Conservation (phyloP, 2,329 filamentous ascomycete genomes). For the Monosporascus sp. region DNA sequence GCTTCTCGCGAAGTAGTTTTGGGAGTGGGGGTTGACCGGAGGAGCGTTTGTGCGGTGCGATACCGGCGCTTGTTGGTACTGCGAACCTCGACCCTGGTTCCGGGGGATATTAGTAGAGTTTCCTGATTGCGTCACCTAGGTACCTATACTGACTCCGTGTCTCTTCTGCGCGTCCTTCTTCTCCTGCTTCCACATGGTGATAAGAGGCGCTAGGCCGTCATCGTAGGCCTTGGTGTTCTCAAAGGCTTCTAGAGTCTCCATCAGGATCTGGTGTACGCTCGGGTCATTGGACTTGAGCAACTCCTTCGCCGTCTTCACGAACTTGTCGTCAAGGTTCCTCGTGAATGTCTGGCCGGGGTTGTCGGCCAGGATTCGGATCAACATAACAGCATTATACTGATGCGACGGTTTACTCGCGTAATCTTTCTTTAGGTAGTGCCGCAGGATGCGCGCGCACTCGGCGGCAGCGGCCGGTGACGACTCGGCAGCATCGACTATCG, state of each 20-base stretch:
- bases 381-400: constrained; percentile 96
- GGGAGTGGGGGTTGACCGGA: constrained; percentile 36
- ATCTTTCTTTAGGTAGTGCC: constrained; percentile 74
- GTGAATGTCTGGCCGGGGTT: constrained; percentile 90
- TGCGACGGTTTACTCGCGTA: constrained; percentile 60
- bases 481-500: constrained; percentile 91
- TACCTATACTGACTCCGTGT: constrained; percentile 39
- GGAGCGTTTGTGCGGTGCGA: constrained; percentile 36
- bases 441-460: constrained; percentile 74
- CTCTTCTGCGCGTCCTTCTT: constrained; percentile 60
- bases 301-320: constrained; percentile 69
- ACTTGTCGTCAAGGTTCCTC: constrained; percentile 82
- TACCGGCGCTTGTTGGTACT: constrained; percentile 18
- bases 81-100: not conserved
- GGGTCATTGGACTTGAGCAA: constrained; percentile 68
- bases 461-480: constrained; percentile 82
- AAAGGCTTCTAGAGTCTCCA: constrained; percentile 79
- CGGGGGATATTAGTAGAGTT: not conserved
- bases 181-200: constrained; percentile 87
- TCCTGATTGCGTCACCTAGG: not conserved
- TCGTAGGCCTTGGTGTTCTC: constrained; percentile 68
- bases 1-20: constrained; percentile 54
- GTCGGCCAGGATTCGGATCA: constrained; percentile 84
- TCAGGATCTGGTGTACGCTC: constrained; percentile 76
- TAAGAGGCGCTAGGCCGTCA: constrained; percentile 63